Base-by-base conservation (phyloP, 768 basidiomycete species). In the Boletus rubescentipes region DNA sequence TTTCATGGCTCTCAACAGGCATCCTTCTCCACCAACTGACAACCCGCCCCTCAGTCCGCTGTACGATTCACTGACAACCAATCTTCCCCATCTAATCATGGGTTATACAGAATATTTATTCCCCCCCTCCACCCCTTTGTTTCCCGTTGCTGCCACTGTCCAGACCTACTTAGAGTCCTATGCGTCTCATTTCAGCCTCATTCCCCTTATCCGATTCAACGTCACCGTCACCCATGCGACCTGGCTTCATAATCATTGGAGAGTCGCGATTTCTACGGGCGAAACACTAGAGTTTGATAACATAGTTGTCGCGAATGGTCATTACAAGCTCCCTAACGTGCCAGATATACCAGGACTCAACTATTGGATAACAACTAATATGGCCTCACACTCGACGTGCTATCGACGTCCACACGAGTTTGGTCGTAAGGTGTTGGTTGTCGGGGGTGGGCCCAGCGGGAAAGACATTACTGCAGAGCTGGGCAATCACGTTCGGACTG, bases 51-150 rank as follows among this genome's bases (percentile, higher is more conserved):
- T 78, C 31, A 86, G 88, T 1, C 83, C 91, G 2, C 63, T 91
- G 9, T 93, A 93, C 62, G 86, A 92, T 62, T 86, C 86, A 0
- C 73, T 93, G 12, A 87, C 86, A n/a, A 86, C 91, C 1, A 93
- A 93, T 61, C 65, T 93, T 5, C 88, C 91, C 0, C 87, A 92
- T 59, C 86, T 86, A 1, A 54, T 85, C 45, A 93, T 93, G 91
- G 79, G 80, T 3, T 92, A 76, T 60, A 72, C 77, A 1, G 78
- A 77, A 42, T 84, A 81, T 62, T 62, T 76, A 1, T 92, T 91
- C 62, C 88, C 88, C 0, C 84, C 87, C 0, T 82, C 79, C 3
- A 91, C 90, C 0, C 77, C 84, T 2, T 73, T 91, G 26, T 93
- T 79, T 67, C 91, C 91, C 0, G 62, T 59, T 7, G 88, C 89